Base-by-base conservation (phyloP, 495 filamentous ascomycete genomes). In the Neurospora terricola region DNA sequence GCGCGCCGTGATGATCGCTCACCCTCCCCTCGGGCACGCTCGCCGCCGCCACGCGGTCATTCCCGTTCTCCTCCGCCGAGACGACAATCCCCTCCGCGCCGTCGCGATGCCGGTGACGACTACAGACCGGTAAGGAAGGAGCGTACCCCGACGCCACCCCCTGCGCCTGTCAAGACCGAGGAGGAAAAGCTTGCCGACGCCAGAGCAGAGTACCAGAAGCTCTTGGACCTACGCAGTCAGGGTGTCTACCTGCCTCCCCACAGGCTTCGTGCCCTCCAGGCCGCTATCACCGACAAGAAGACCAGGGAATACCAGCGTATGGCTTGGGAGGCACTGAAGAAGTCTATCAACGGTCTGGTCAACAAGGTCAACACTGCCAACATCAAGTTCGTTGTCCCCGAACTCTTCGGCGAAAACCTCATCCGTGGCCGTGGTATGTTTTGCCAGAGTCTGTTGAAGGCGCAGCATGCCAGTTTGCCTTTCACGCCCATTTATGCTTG, bases 261-360 rank as follows among this genome's bases (percentile, higher is more conserved):
- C 43, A 87, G 93, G 72, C 87, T 99, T 71, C 89, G 94, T 71
- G 95, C 96, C 14, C 86, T 99, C 72, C 96, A 99, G 81, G 92
- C 95, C 40, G 92, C 96, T 81, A 96, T 99, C 80, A 98, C 95
- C 70, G 96, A 99, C 82, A 97, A 96, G 85, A 89, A 83, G 62
- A 96, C 90, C 81, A 96, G 97, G 82, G 96, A 99, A 81, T 99
- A 97, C 81, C 96, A 99, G 85, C 92, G 96, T 70, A 96, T 99
- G 93, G 94, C 95, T 3, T 98, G 96, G 96, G 96, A 98, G 80
- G 95, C 96, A 11, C 81, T 98, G 79, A 99, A 99, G 84, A 99
- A 99, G 85, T 94, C 92, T 23, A 97, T 99, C 84, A 98, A 99
- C 79, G 96, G 96, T 77, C 83, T 99, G 38, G 95, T 98, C 84